Evolutionary conservation across 169 alveolate genomes (phyloP).

Genomic region (Fabrea salina): DNA sequence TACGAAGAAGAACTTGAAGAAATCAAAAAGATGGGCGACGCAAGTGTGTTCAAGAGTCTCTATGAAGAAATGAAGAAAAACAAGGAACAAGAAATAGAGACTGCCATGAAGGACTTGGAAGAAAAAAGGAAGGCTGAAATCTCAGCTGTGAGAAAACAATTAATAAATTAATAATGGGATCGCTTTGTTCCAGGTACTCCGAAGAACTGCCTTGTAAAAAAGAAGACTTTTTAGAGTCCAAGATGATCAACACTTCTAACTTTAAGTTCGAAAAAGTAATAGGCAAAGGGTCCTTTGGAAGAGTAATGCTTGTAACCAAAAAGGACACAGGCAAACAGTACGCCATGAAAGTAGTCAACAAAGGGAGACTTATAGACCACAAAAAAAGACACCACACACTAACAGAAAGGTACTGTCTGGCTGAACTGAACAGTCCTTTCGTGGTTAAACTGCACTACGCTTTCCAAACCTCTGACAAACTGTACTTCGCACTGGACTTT

Average conservation of each 20-base stretch:
- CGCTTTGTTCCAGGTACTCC: background rate
- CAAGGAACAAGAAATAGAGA: background rate
- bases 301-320: slow-evolving; percentile 55
- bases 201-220: background rate
- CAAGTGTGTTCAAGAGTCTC: background rate
- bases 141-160: slow-evolving; percentile 18
- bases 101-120: background rate
- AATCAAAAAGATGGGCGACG: background rate
- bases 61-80: background rate
- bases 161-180: slow-evolving; percentile 17
- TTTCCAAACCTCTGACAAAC: slow-evolving; percentile 49
- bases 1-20: slow-evolving; percentile 1
- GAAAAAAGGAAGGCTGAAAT: background rate
- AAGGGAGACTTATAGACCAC: slow-evolving; percentile 36
- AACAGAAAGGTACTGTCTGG: slow-evolving; percentile 56
- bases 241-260: background rate
- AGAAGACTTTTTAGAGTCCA: background rate
- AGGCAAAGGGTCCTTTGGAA: slow-evolving; percentile 18
- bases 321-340: slow-evolving; percentile 52
- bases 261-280: background rate
- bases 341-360: slow-evolving; percentile 73
- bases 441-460: slow-evolving; percentile 48
- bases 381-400: slow-evolving; percentile 48
- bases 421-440: slow-evolving; percentile 50
- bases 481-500: slow-evolving; percentile 47